Base-by-base conservation (phyloP, 345 rosid genomes). In the Viola odorata region DNA sequence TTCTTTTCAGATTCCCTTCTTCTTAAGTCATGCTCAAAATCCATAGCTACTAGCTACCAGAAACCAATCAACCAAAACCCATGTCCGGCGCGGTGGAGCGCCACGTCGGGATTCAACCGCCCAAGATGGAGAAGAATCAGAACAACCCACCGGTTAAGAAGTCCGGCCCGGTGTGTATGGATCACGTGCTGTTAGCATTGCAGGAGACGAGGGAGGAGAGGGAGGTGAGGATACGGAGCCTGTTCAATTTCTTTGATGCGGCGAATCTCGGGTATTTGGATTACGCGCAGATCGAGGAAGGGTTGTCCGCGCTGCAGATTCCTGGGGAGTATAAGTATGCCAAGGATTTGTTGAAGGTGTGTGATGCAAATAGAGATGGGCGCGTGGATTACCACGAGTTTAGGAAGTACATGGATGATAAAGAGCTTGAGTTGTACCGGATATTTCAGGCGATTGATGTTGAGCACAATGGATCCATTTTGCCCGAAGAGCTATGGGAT, bases 291-390 rank as follows among this genome's bases (percentile, higher is more conserved):
- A 92, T 92, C 70, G 98, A 92, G 83, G 70, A 77, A 50, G 96
- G 96, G 1, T 54, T 89, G 44, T 89, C 94, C 37, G 89, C 91
- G 47, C 76, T 84, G 60, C 85, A 80, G 54, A 84, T 92, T 62
- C 96, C 90, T 61, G 74, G 83, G 0, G 87, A 75, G 59, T 89
- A 92, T 41, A 84, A 82, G 73, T 87, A 89, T 63, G 96, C 96
- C 11, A 87, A 60, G 70, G 98, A 92, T 69, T 74, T 92, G 73
- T 63, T 82, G 73, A 81, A 69, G 72, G 96, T 78, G 42, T 87
- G 96, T 50, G 96, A 92, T 68, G 79, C 89, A 9, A 80, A 92
- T 69, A 77, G 84, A 55, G 98, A 92, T 53, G 96, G 96, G n/a
- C 78, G 89, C 32, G 96, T 89, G 3, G 94, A 87, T 69, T 92